A percentile compares a stretch with the other conserved stretches of the same genome.
Conservation (phyloP, 2,329 filamentous ascomycete genomes). For the Aaosphaeria pasadenensis region DNA sequence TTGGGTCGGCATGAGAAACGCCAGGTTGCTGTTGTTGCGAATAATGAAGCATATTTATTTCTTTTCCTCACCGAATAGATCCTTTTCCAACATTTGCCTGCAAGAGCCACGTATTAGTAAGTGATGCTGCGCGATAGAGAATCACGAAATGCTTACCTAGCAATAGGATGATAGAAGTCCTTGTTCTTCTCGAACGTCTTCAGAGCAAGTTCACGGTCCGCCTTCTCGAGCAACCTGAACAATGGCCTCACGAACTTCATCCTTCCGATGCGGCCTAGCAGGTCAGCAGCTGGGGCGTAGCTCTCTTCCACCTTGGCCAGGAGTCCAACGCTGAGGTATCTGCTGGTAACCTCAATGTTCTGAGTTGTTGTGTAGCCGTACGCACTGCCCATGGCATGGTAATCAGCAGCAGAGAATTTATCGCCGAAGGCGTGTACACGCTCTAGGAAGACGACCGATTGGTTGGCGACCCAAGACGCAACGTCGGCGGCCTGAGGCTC, state of each 20-base stretch:
- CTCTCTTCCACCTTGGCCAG: conserved; percentile 67
- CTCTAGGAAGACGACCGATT: conserved; percentile 88
- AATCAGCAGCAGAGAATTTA: conserved; percentile 62
- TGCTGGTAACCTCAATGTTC: conserved; percentile 81
- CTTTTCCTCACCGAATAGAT: conserved; percentile 54
- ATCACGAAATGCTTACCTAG: background rate
- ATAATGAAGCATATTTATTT: background rate
- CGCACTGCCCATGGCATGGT: conserved; percentile 67
- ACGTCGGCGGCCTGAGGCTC: conserved; percentile 68
- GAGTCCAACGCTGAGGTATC: conserved; percentile 79
- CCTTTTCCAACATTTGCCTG: conserved; percentile 74
- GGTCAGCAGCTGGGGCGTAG: conserved; percentile 67
- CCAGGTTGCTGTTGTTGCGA: no score
- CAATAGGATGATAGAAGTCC: conserved; percentile 92
- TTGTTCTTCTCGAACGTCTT: conserved; percentile 82
- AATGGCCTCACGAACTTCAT: conserved; percentile 97
- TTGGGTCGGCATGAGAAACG: no score
- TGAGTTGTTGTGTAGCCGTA: conserved; percentile 73
- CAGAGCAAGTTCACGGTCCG: conserved; percentile 71
- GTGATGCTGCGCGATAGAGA: background rate
- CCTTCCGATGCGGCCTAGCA: conserved; percentile 78
- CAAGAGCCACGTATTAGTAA: conserved; percentile 1
- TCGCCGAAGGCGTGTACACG: conserved; percentile 65
- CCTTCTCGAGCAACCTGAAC: conserved; percentile 71
- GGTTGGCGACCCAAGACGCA: conserved; percentile 74